Evolutionary conservation across 805 yeast species (phyloP).

Genomic region (Sungouiella thailandica): DNA sequence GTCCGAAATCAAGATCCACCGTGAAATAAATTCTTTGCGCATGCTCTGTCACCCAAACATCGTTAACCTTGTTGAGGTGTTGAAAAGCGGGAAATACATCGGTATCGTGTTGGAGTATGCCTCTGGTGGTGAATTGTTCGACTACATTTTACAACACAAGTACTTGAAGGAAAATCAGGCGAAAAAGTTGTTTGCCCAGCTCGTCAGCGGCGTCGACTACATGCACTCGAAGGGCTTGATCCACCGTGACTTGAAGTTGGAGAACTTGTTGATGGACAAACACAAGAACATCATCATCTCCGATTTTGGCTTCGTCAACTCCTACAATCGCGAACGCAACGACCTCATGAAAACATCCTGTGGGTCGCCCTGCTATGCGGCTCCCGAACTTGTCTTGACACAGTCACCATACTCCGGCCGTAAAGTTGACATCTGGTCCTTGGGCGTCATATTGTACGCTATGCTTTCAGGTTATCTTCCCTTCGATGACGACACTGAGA

Average conservation of each 20-base stretch:
- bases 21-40: conserved; percentile 89
- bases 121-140: conserved; percentile 94
- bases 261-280: conserved; percentile 72
- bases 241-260: conserved; percentile 73
- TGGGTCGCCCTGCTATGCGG: conserved; percentile 98
- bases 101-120: conserved; percentile 97
- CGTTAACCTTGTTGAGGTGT: conserved; percentile 83
- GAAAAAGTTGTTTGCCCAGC: conserved; percentile 83
- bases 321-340: conserved; percentile 51
- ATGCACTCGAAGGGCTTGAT: conserved; percentile 77
- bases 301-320: conserved; percentile 94
- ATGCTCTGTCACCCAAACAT: conserved; percentile 90
- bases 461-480: conserved; percentile 97
- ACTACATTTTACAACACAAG: conserved; percentile 81
- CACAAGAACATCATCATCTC: conserved; percentile 82
- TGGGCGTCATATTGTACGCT: conserved; percentile 92
- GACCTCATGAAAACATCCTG: conserved; percentile 93
- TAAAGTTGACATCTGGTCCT: conserved; percentile 95
- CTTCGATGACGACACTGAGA: conserved; percentile 94
- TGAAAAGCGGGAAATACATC: conserved; percentile 90
- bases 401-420: conserved; percentile 85
- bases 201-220: conserved; percentile 90
- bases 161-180: conserved; percentile 84
- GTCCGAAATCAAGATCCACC: conserved; percentile 80
- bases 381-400: conserved; percentile 91